phyloP scores from a whole-genome alignment of 2,329 filamentous ascomycete genomes.

The Chaetomium olivaceum region DNA sequence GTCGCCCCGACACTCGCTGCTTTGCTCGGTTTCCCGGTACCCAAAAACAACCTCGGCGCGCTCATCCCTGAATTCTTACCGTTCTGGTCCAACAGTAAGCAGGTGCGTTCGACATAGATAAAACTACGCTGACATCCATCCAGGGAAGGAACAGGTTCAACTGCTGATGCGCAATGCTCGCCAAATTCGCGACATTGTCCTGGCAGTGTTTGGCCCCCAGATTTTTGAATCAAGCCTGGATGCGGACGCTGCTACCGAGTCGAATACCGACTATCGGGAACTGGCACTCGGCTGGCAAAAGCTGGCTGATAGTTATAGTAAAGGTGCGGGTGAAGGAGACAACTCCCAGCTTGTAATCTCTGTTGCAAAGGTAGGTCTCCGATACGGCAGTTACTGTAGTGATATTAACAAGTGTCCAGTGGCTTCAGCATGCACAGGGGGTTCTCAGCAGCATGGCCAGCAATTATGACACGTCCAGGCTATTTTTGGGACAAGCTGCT shows the following conservation, averaged over 20 bases:
- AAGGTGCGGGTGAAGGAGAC: constrained; percentile 32
- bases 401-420: constrained; percentile 44
- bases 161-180: constrained; percentile 75
- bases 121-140: constrained; percentile 24
- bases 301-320: constrained; percentile 28
- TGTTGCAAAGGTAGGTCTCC: constrained; percentile 45
- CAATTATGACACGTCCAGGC: constrained; percentile 76
- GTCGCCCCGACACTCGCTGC: constrained; percentile 86
- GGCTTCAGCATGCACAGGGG: constrained; percentile 71
- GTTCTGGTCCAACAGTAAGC: constrained; percentile 68
- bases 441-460: constrained; percentile 88
- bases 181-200: constrained; percentile 77
- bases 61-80: constrained; percentile 77
- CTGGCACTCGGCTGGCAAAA: constrained; percentile 70
- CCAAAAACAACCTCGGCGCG: constrained; percentile 85
- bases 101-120: too few species aligned
- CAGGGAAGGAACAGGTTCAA: constrained; percentile 58
- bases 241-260: constrained; percentile 37
- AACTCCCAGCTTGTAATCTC: constrained; percentile 45
- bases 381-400: background rate
- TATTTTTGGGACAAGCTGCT: constrained; percentile 51
- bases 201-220: constrained; percentile 64
- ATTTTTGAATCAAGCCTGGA: constrained; percentile 42
- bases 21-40: constrained; percentile 82
- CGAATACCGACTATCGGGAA: constrained; percentile 51